Evolutionary conservation across 306 rosid genomes (phyloP).

Genomic region (peach (Prunus persica)): Prunus_persica_NCBIv2 NC_034011.1:25521001-25521500

Average conservation of each 20-base stretch:
- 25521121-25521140: background rate
- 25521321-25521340: slow-evolving; percentile 61
- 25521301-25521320: slow-evolving; percentile 46
- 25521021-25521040: too few species aligned
- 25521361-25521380: slow-evolving; percentile 64
- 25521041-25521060: too few species aligned
- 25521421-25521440: slow-evolving; percentile 32
- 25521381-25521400: slow-evolving; percentile 76
- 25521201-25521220: slow-evolving; percentile 55
- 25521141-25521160: background rate
- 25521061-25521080: too few species aligned
- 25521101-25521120: background rate
- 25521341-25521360: slow-evolving; percentile 64
- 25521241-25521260: slow-evolving; percentile 90
- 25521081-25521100: too few species aligned
- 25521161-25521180: slow-evolving; percentile 21
- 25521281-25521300: slow-evolving; percentile 63
- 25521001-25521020: too few species aligned
- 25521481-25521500: too few species aligned
- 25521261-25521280: slow-evolving; percentile 73
- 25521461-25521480: too few species aligned
- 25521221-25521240: slow-evolving; percentile 88
- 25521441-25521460: too few species aligned
- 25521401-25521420: slow-evolving; percentile 64
- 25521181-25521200: slow-evolving; percentile 39